Evolutionary conservation across 2,329 filamentous ascomycete species (phyloP).

Genomic region (Bimuria novae-zelandiae): DNA sequence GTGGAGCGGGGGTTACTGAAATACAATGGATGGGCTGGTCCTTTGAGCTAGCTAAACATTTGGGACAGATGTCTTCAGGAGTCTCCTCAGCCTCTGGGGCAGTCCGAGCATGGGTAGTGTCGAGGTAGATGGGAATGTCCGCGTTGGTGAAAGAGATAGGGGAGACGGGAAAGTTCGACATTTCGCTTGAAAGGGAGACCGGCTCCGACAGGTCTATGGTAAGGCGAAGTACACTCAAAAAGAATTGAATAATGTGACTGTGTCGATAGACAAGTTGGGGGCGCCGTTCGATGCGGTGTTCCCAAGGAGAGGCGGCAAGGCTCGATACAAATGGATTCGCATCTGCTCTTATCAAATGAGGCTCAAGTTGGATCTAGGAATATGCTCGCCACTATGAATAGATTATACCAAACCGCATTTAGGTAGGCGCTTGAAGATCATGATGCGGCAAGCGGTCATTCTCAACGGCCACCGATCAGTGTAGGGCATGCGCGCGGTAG

Average conservation of each 20-base stretch:
- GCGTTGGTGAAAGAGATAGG: neutral
- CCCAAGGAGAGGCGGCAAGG: neutral
- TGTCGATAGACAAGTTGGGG: too few relatives aligned
- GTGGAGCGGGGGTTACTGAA: constrained; percentile 9
- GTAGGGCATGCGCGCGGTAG: too few relatives aligned
- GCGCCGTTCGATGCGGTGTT: too few relatives aligned
- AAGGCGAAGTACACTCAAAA: neutral
- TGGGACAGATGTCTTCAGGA: constrained; percentile 12
- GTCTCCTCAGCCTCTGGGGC: neutral
- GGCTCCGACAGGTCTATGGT: neutral
- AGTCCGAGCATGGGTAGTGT: neutral
- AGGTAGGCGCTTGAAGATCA: too few relatives aligned
- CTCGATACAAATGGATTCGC: neutral
- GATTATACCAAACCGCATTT: neutral
- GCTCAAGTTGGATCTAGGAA: neutral
- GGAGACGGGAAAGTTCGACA: neutral
- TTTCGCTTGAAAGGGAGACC: neutral
- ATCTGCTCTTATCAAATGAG: constrained; percentile 4
- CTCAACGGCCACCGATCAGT: too few relatives aligned
- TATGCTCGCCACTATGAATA: neutral
- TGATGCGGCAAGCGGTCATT: too few relatives aligned
- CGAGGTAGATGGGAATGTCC: neutral
- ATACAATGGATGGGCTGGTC: constrained; percentile 14
- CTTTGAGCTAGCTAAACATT: constrained; percentile 11
- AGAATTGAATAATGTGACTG: neutral